Evolutionary conservation across 164 flowering plant species (phyloP).

Genomic region (Cinnamomum chago): DNA sequence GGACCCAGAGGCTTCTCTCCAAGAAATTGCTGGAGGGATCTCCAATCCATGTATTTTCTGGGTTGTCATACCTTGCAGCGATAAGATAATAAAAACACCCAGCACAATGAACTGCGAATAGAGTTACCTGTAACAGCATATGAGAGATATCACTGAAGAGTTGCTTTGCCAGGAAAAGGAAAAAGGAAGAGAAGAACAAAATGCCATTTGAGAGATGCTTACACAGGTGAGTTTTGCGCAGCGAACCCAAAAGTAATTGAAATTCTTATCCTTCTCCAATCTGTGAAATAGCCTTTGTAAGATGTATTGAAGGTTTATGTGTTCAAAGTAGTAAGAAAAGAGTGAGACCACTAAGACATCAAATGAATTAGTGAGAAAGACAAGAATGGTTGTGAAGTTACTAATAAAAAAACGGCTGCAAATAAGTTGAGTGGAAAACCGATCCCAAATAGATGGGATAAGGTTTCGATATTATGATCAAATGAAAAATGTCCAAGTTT

Average conservation of each 20-base stretch:
- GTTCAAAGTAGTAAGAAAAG: too few species aligned
- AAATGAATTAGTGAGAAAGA: too few species aligned
- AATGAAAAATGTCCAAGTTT: too few species aligned
- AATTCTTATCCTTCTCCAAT: conserved; percentile 85
- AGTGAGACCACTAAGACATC: too few species aligned
- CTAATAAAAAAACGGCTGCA: too few species aligned
- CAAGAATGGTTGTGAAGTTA: too few species aligned
- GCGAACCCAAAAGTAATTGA: conserved; percentile 83
- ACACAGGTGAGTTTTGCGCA: conserved; percentile 82
- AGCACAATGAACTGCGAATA: conserved; percentile 89
- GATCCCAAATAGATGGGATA: too few species aligned
- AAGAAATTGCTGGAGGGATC: conserved; percentile 36
- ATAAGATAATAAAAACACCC: conserved; percentile 82
- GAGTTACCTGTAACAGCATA: conserved; percentile 59
- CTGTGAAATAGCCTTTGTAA: conserved; percentile 28
- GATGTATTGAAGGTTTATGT: too few species aligned
- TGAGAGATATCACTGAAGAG: background rate
- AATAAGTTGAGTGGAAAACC: too few species aligned
- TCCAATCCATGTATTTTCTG: conserved; percentile 73
- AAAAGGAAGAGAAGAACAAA: background rate
- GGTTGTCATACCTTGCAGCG: conserved; percentile 62
- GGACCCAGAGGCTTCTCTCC: conserved; percentile 40
- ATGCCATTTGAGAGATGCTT: conserved; percentile 27
- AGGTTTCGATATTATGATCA: too few species aligned
- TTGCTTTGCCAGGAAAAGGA: background rate